Conservation (phyloP, 2,329 filamentous ascomycete genomes). For the Fusarium napiforme region DNA sequence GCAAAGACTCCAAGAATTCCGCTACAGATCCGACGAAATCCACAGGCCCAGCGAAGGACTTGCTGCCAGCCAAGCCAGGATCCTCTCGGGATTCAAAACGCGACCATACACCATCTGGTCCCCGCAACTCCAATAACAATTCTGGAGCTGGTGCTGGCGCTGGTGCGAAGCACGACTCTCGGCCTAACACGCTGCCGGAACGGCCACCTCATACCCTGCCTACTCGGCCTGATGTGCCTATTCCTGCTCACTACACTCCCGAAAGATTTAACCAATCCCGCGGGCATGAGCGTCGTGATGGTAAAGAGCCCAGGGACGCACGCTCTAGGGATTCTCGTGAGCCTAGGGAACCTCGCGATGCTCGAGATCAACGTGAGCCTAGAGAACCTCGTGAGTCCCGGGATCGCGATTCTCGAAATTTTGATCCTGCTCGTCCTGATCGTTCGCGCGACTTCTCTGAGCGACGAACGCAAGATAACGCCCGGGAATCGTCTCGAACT, state of each 20-base stretch:
- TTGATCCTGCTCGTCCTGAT: slow-evolving; percentile 55
- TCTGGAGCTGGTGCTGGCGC: slow-evolving; percentile 18
- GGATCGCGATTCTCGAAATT: slow-evolving; percentile 51
- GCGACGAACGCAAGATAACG: slow-evolving; percentile 54
- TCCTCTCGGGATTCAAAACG: slow-evolving; percentile 45
- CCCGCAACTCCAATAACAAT: slow-evolving; percentile 44
- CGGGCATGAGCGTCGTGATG: slow-evolving; percentile 54
- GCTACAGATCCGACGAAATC: slow-evolving; percentile 22
- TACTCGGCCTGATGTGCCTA: slow-evolving; percentile 67
- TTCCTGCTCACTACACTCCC: slow-evolving; percentile 59
- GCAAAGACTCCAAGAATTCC: slow-evolving; percentile 49
- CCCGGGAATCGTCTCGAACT: slow-evolving; percentile 39
- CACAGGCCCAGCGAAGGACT: slow-evolving; percentile 45
- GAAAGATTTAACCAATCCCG: slow-evolving; percentile 59
- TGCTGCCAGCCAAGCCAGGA: slow-evolving; percentile 48
- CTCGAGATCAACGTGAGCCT: slow-evolving; percentile 48
- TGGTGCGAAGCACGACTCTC: slow-evolving; percentile 42
- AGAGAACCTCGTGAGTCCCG: slow-evolving; percentile 53
- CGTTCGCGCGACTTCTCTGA: slow-evolving; percentile 58
- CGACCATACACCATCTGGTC: slow-evolving; percentile 38
- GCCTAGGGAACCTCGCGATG: slow-evolving; percentile 42
- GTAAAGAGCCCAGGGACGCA: slow-evolving; percentile 51
- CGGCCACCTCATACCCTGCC: slow-evolving; percentile 59
- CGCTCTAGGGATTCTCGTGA: slow-evolving; percentile 49
- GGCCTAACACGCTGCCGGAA: slow-evolving; percentile 53